Conservation (phyloP, 345 rosid genomes). For the Eucalyptus marginata region DNA sequence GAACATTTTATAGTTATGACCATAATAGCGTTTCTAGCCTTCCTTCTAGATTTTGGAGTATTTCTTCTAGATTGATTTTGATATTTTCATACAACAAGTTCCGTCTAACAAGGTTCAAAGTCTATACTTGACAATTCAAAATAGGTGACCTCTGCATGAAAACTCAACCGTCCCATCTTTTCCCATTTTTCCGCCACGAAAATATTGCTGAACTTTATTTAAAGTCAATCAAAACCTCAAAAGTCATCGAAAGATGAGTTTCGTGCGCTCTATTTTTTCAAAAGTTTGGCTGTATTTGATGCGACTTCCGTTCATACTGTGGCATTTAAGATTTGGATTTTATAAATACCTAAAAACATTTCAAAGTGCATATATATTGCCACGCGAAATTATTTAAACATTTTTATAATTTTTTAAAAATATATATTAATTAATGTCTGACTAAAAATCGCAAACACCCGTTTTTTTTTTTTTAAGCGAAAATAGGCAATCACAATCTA, state of each 20-base stretch:
- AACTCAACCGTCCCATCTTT: not conserved
- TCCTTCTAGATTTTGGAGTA: not conserved
- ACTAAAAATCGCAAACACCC: not conserved
- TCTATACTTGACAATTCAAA: not conserved
- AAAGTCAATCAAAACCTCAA: not conserved
- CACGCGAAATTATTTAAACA: not conserved
- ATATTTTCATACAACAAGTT: not conserved
- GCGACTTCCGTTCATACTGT: not conserved
- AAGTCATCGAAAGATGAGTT: not conserved
- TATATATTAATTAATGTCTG: not conserved
- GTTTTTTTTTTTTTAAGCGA: not conserved
- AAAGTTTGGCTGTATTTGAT: not conserved
- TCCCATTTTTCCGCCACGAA: not conserved
- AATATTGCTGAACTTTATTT: not conserved
- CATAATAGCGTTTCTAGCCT: not conserved
- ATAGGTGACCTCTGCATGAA: not conserved
- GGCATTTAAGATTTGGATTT: not conserved
- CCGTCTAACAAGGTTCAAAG: not conserved
- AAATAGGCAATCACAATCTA: not conserved
- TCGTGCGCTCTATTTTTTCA: not conserved
- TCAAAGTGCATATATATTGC: not conserved
- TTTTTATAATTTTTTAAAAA: rapidly evolving
- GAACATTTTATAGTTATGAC: not conserved
- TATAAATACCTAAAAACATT: not conserved
- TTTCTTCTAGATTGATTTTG: not conserved